Evolutionary conservation across 2,329 filamentous ascomycete species (phyloP).

Genomic region (Alternaria sp.): DNA sequence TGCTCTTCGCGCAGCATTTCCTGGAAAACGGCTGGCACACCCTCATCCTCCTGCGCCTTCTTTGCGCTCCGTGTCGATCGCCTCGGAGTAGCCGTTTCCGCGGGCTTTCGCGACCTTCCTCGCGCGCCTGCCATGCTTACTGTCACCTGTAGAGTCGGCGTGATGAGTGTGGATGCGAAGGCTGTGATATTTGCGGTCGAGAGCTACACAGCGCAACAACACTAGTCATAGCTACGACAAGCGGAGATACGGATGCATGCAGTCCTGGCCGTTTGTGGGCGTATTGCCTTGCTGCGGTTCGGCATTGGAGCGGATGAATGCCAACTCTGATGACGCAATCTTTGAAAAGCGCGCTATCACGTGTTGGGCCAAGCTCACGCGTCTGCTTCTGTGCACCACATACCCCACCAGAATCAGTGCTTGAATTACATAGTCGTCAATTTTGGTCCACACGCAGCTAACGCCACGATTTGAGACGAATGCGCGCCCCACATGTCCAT

Average conservation of each 20-base stretch:
- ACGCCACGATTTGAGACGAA: not conserved
- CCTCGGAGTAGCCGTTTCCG: constrained; percentile 25
- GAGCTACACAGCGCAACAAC: not conserved
- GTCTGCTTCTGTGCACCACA: too few species aligned
- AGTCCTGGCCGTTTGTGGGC: not conserved
- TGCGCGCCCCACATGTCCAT: not conserved
- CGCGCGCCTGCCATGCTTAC: constrained; percentile 40
- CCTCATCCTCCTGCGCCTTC: constrained; percentile 32
- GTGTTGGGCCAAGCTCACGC: constrained; percentile 4
- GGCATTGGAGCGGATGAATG: constrained; percentile 1
- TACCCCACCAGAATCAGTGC: not conserved
- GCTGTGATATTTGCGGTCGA: constrained; percentile 4
- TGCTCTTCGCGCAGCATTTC: constrained; percentile 57
- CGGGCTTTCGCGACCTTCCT: constrained; percentile 33
- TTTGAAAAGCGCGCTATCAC: constrained; percentile 21
- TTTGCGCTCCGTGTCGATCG: constrained; percentile 37
- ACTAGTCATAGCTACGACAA: constrained; percentile 1
- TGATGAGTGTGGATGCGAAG: not conserved
- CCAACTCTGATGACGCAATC: constrained; percentile 17
- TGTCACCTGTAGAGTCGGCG: constrained; percentile 7
- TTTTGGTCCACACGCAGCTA: not conserved
- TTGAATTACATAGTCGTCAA: not conserved
- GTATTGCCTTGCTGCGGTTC: not conserved
- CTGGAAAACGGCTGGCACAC: constrained; percentile 55
- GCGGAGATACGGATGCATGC: not conserved